phyloP scores from a whole-genome alignment of 257 asterid genomes.

The Gardenia jasminoides region DNA sequence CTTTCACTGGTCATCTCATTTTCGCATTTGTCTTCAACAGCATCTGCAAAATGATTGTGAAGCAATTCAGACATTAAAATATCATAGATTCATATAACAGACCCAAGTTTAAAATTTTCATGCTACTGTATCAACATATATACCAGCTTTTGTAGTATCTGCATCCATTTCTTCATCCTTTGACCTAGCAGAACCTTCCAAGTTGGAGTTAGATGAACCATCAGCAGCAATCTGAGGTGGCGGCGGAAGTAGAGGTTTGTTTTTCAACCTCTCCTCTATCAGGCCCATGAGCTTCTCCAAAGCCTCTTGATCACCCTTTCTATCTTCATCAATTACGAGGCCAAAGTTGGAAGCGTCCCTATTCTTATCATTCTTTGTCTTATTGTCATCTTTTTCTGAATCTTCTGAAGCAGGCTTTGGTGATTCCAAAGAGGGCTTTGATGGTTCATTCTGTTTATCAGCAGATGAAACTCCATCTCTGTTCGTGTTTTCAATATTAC shows the following conservation, averaged over 20 bases:
- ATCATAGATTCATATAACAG: background rate
- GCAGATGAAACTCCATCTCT: conserved; percentile 47
- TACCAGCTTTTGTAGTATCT: conserved; percentile 51
- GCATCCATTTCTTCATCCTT: conserved; percentile 64
- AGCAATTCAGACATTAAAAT: conserved; percentile 23
- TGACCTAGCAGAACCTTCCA: conserved; percentile 61
- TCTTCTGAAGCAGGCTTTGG: conserved; percentile 43
- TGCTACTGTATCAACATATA: conserved; percentile 6
- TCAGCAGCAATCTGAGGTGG: conserved; percentile 47
- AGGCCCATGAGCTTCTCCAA: conserved; percentile 64
- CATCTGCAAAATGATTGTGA: conserved; percentile 37
- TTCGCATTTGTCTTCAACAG: conserved; percentile 60
- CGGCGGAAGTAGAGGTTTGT: conserved; percentile 88
- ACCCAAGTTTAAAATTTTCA: background rate
- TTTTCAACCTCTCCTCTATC: conserved; percentile 89
- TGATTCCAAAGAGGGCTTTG: conserved; percentile 43
- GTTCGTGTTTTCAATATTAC: conserved; percentile 46
- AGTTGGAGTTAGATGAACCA: conserved; percentile 51
- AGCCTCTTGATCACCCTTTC: conserved; percentile 65
- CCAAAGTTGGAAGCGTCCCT: conserved; percentile 62
- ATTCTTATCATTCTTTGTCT: conserved; percentile 45
- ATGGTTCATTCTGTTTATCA: conserved; percentile 44
- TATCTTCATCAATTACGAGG: conserved; percentile 77
- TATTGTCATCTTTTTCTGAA: conserved; percentile 34
- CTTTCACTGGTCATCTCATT: conserved; percentile 71